These are phyloP conservation scores for Sporisorium scitamineum DNA, from an alignment of 1,284 basidiomycete species.

Conservation along the genomic window DNA sequence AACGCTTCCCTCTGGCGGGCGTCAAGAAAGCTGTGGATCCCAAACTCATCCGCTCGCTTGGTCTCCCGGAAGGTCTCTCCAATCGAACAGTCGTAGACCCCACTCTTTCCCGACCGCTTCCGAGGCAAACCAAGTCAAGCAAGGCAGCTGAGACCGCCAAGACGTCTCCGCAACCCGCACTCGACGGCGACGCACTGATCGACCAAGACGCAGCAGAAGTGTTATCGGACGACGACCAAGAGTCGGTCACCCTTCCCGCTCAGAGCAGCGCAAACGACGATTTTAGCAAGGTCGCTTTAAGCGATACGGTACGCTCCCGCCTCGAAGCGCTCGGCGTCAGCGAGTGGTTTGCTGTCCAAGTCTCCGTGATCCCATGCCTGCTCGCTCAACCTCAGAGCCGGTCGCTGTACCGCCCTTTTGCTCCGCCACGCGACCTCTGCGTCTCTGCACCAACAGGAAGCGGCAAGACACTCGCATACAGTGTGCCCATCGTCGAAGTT, in stretches of 20 bases:
- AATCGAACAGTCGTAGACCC: conserved; percentile 56
- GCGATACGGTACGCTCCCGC: conserved; percentile 45
- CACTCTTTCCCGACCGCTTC: conserved; percentile 36
- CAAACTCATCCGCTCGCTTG: conserved; percentile 55
- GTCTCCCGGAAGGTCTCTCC: conserved; percentile 57
- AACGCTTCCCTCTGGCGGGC: conserved; percentile 40
- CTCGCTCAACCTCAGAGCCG: conserved; percentile 71
- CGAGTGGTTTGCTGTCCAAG: conserved; percentile 77
- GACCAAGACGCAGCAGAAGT: conserved; percentile 23
- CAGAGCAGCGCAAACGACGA: conserved; percentile 17
- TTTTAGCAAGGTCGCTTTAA: conserved; percentile 40
- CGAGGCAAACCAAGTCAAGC: conserved; percentile 10
- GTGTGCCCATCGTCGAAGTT: conserved; percentile 86
- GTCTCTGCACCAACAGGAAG: conserved; percentile 98
- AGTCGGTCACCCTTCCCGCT: conserved; percentile 14
- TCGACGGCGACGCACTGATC: conserved; percentile 2
- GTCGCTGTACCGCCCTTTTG: conserved; percentile 78
- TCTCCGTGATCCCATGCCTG: conserved; percentile 81
- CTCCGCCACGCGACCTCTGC: conserved; percentile 83
- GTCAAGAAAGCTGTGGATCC: conserved; percentile 45
- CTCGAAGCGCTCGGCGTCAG: conserved; percentile 57
- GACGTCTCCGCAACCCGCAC: background rate
- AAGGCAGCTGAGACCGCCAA: conserved; percentile 5
- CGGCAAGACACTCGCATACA: conserved; percentile 95
- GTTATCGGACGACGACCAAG: conserved; percentile 18